Conservation (phyloP, 441 rosid species). For the Aleurites moluccanus region DNA sequence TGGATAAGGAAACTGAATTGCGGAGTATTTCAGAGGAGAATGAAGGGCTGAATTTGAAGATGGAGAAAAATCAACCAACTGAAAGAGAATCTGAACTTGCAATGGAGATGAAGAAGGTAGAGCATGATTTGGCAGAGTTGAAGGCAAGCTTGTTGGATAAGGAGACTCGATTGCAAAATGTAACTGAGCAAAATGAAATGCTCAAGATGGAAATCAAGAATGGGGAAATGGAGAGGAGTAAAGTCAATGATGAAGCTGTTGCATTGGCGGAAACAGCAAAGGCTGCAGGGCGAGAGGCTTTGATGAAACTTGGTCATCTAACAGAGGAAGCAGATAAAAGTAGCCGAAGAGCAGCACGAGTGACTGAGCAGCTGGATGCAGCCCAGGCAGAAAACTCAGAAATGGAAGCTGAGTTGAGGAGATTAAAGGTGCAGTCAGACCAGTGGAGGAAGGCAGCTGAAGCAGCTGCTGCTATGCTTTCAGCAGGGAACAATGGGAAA, state of each 20-base stretch:
- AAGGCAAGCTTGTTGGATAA: conserved; percentile 51
- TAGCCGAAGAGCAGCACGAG: conserved; percentile 56
- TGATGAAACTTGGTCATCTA: conserved; percentile 51
- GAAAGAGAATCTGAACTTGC: conserved; percentile 44
- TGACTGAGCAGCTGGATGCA: conserved; percentile 72
- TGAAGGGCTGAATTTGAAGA: conserved; percentile 46
- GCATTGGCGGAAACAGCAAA: conserved; percentile 44
- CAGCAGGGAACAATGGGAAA: conserved; percentile 75
- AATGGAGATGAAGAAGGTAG: conserved; percentile 51
- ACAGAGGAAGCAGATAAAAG: conserved; percentile 78
- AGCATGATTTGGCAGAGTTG: conserved; percentile 52
- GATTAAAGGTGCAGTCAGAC: conserved; percentile 87
- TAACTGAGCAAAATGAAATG: conserved; percentile 52
- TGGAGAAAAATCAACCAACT: conserved; percentile 37
- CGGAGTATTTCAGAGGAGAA: conserved; percentile 53
- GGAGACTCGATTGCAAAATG: conserved; percentile 47
- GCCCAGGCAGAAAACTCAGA: conserved; percentile 69
- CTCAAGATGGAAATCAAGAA: conserved; percentile 54
- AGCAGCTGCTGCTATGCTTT: conserved; percentile 85
- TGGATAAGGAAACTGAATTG: conserved; percentile 62
- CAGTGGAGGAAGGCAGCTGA: conserved; percentile 99
- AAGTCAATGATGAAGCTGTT: conserved; percentile 42
- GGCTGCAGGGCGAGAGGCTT: conserved; percentile 62
- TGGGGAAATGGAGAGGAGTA: conserved; percentile 46
- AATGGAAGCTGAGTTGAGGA: conserved; percentile 81